These are phyloP conservation scores for Yamadazyma laniorum DNA, from an alignment of 805 yeast species.

Conservation along the genomic window DNA sequence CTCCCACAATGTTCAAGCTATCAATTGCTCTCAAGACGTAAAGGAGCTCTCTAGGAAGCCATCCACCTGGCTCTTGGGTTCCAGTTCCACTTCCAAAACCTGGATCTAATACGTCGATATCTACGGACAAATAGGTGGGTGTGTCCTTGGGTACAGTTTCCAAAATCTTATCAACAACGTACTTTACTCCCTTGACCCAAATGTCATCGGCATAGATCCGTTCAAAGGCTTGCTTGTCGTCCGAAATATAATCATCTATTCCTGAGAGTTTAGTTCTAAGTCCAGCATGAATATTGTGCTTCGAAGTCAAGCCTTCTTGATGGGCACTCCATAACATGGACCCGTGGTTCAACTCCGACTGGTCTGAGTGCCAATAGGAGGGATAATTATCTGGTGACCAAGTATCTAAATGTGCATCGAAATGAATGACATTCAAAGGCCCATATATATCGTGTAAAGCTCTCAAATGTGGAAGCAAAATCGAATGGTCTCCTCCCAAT, in stretches of 20 bases:
- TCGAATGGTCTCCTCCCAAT: slow-evolving; percentile 82
- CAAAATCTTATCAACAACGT: slow-evolving; percentile 52
- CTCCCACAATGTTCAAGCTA: slow-evolving; percentile 48
- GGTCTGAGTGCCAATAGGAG: slow-evolving; percentile 56
- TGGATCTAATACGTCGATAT: slow-evolving; percentile 63
- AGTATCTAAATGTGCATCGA: slow-evolving; percentile 84
- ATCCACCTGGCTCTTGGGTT: slow-evolving; percentile 59
- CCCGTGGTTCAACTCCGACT: slow-evolving; percentile 71
- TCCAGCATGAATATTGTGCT: slow-evolving; percentile 70
- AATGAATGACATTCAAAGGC: slow-evolving; percentile 69
- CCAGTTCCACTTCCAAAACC: slow-evolving; percentile 60
- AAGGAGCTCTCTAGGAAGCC: slow-evolving; percentile 54
- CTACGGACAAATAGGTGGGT: slow-evolving; percentile 78
- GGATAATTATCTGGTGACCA: slow-evolving; percentile 75
- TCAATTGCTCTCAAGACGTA: slow-evolving; percentile 47
- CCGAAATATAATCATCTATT: slow-evolving; percentile 61
- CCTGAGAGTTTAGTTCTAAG: slow-evolving; percentile 73
- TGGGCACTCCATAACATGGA: slow-evolving; percentile 83
- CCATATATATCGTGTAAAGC: slow-evolving; percentile 63
- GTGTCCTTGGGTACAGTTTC: slow-evolving; percentile 55
- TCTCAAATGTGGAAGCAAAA: slow-evolving; percentile 69
- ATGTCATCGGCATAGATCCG: slow-evolving; percentile 73
- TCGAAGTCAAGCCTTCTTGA: slow-evolving; percentile 62
- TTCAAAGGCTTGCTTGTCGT: slow-evolving; percentile 64
- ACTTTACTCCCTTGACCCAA: slow-evolving; percentile 62